Base-by-base conservation (phyloP, 73 alveolate genomes). In the Stentor roeselii region DNA sequence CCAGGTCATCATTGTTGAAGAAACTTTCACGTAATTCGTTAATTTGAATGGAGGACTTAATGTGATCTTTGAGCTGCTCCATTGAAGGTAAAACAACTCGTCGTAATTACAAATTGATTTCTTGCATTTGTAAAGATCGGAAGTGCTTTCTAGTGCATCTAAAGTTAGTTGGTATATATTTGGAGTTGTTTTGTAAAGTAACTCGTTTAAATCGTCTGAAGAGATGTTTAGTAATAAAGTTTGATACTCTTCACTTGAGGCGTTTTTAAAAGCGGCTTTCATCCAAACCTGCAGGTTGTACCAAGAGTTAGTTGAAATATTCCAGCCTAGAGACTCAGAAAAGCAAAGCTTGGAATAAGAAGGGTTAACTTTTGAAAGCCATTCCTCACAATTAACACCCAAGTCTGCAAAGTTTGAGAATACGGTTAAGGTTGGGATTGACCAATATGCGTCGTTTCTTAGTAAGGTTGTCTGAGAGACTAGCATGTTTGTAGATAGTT, bases 361-460 rank as follows among this genome's bases (percentile, higher is more conserved):
- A 67, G 21, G 11, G 39, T 60, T 60, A 40, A 1, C 41, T 0
- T 21, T 1, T 21, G 2, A 67, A 1, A 67, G 27, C 41, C 0
- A 0, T 30, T 0, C 80, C 34, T 67, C 0, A 2, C 80, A 67
- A 32, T 27, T 67, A 1, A 40, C 34, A n/a, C 41, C n/a, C 21
- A 30, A 30, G 21, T n/a, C 41, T 2, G 21, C 34, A 34, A 21
- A 67, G 27, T 67, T 34, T 11, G 27, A 30, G 37, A 67, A 67
- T 27, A 67, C 27, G 0, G 34, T 21, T 2, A 21, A 11, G 21
- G 80, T 0, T 67, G 80, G 80, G 1, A 67, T 21, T 30, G 80
- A 21, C 80, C 80, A 67, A 67, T 67, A 67, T 30, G 37, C 80
- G 2, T 67, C 80, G 34, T 67, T n/a, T 67, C 14, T 67, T 40